Base-by-base conservation (phyloP, 306 rosid species). In the Arachis stenosperma region DNA sequence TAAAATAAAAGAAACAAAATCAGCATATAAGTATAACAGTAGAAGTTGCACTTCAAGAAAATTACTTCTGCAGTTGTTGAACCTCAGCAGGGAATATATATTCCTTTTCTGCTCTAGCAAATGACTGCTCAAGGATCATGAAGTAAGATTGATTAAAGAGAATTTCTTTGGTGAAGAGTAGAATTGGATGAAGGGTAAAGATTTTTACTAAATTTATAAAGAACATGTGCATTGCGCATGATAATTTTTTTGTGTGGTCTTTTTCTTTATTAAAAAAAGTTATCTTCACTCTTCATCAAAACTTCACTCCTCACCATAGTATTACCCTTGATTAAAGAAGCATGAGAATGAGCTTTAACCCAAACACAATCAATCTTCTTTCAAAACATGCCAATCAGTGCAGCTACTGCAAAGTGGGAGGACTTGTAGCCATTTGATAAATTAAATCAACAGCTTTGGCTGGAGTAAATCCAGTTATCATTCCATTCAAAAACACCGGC, bases 301-400 rank as follows among this genome's bases (percentile, higher is more conserved):
- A 22, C 1, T 22, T 22, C 27, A 22, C 27, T 22, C 27, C 27
- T 22, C 27, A 22, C 27, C 27, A 22, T 22, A 22, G 27, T 22
- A 22, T 22, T 22, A 22, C 27, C 27, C 27, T 61, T 65, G 54
- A 50, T 44, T 29, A 69, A 17, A 52, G 40, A 73, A 8, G 40
- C 73, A 46, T 13, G 10, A 64, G 48, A 52, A 54, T 59, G 41
- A 59, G 43, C 59, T 66, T 76, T 76, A 72, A 46, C 65, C 64
- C 40, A 3, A 59, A 53, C 51, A 67, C 9, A 44, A 65, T 42
- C 78, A 65, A 14, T 65, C 65, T 66, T 65, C 48, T 42, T 41
- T 54, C 61, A n/a, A 59, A 65, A 65, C 9, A 11, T 41, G 27
- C 61, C 36, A 69, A 33, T 2, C 37, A 4, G 37, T 33, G 37